Conservation (phyloP, 768 basidiomycete genomes). For the Mycena albidolilacea region DNA sequence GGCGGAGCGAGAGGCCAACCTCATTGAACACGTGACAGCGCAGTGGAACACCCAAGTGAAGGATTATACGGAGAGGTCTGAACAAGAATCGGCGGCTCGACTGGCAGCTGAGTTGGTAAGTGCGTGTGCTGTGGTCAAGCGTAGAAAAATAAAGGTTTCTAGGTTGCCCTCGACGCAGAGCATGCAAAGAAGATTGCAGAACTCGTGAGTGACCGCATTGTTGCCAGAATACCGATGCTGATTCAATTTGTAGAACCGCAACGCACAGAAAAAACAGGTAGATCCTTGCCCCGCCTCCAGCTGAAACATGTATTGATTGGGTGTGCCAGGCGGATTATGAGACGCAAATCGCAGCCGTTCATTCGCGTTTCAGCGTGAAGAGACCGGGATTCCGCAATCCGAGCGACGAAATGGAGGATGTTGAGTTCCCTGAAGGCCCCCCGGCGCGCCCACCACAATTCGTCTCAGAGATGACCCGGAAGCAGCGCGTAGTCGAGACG, state of each 20-base stretch:
- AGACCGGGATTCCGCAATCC: not conserved
- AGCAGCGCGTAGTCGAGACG: not conserved
- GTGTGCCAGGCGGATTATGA: conserved; percentile 4
- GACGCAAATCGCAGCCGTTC: not conserved
- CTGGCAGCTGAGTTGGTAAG: not conserved
- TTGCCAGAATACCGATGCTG: not conserved
- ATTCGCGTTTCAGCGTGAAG: not conserved
- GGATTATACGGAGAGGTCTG: too few species aligned
- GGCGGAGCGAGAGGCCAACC: not conserved
- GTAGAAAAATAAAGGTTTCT: not conserved
- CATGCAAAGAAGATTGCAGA: not conserved
- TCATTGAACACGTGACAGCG: too few species aligned
- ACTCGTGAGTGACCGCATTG: too few species aligned
- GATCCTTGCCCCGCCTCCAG: not conserved
- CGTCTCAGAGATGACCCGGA: not conserved
- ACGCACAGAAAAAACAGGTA: not conserved
- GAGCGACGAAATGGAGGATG: not conserved
- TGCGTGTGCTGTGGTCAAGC: not conserved
- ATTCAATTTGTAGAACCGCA: too few species aligned
- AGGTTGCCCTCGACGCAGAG: not conserved
- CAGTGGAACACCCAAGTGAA: too few species aligned
- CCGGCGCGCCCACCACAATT: not conserved
- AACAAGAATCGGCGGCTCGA: too few species aligned
- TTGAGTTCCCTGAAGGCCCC: not conserved
- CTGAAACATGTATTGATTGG: not conserved